Base-by-base conservation (phyloP, 139 green algal species). In the Edaphochlamys debaryana region DNA sequence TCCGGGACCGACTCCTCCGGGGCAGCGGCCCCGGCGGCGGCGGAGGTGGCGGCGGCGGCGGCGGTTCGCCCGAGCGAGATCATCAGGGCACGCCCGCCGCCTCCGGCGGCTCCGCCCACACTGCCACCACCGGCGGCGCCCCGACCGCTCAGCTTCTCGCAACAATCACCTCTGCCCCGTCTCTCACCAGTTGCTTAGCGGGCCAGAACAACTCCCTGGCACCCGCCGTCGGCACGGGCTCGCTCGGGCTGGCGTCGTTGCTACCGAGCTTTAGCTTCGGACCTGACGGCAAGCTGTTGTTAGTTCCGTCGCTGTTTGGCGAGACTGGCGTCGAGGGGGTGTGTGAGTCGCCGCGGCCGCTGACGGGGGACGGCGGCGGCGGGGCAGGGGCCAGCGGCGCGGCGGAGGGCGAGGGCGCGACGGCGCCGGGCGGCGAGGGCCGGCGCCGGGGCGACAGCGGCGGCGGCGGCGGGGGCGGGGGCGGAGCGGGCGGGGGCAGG, bases 201-300 rank as follows among this genome's bases (percentile, higher is more conserved):
- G 38, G 38, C 37, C 25, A 25, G 3, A 40, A 5, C 29, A 6
- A 29, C 56, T 23, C 3, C 6, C 19, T 23, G 1, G 60, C 30
- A 11, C 19, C 19, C 7, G n/a, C 30, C 30, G 30, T 3, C 2
- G n/a, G 27, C n/a, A 67, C 20, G 13, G 63, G 62, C 22, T 66
- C 42, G 13, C 42, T 73, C 0, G 76, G 41, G 30, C 36, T 82
- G 4, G 45, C 23, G 0, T 27, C 45, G 42, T 32, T 82, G 42
- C 76, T 82, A 41, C 76, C 76, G 42, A 74, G 19, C 42, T 73
- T 82, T 32, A 82, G 42, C 42, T 73, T 82, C 23, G 76, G 42
- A 0, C 63, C 76, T 1, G 76, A 82, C 8, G 76, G 76, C 23
- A 67, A 67, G 34, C 36, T 82, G 4, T 4, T 73, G 41, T 34